Evolutionary conservation across 306 rosid genomes (phyloP).

Genomic region (Morella rubra): DNA sequence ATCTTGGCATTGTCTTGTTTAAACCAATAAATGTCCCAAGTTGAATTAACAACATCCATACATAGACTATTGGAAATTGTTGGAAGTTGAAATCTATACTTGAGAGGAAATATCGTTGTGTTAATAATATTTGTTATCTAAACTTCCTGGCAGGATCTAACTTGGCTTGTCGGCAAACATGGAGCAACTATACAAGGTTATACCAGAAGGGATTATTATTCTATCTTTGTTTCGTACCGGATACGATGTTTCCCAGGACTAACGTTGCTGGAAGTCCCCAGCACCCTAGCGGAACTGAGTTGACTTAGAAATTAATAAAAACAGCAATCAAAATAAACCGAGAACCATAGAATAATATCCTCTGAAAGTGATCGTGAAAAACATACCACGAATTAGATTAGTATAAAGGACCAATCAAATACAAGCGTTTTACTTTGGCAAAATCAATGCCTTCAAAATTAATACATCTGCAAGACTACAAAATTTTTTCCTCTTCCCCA

Average conservation of each 20-base stretch:
- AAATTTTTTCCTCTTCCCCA: neutral
- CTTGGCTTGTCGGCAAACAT: no score
- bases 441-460: slow-evolving; percentile 7
- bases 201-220: no score
- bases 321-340: neutral
- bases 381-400: neutral
- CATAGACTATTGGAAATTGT: no score
- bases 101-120: no score
- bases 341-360: neutral
- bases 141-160: no score
- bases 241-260: no score
- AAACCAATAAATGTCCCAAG: neutral
- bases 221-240: no score
- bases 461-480: neutral
- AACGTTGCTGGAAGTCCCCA: no score
- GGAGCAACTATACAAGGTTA: no score
- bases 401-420: neutral
- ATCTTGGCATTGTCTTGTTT: neutral
- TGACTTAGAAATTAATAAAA: neutral
- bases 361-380: neutral
- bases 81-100: no score
- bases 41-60: neutral
- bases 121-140: no score
- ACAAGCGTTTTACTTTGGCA: neutral
- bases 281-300: neutral